Percentiles rank a stretch among this genome's conserved stretches.
Conservation (phyloP, 257 asterid species). For the Parsonsia alboflavescens region DNA sequence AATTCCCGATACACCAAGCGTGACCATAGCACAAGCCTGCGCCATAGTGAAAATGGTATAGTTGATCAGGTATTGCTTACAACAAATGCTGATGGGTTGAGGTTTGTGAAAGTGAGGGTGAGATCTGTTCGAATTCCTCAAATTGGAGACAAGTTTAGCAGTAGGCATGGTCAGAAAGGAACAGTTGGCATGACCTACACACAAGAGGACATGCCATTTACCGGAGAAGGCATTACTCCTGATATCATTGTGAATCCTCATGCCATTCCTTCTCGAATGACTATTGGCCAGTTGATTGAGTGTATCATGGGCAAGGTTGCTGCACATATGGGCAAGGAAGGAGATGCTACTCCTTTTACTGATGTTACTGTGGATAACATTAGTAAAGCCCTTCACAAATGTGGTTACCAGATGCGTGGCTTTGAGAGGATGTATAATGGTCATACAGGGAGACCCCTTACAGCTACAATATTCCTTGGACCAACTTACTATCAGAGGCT, state of each 20-base stretch:
- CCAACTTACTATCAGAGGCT: conserved; percentile 96
- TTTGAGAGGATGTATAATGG: conserved; percentile 97
- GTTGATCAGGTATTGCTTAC: conserved; percentile 92
- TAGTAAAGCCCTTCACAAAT: conserved; percentile 88
- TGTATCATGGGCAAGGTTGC: conserved; percentile 98
- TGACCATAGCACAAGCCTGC: conserved; percentile 92
- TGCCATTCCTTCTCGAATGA: conserved; percentile 98
- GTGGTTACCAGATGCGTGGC: conserved; percentile 98
- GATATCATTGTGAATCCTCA: conserved; percentile 94
- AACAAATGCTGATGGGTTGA: conserved; percentile 88
- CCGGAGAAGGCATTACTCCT: conserved; percentile 82
- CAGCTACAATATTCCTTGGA: conserved; percentile 84
- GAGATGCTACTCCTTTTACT: conserved; percentile 95
- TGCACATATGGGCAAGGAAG: conserved; percentile 96
- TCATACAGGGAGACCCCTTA: conserved; percentile 80
- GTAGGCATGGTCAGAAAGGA: conserved; percentile 97
- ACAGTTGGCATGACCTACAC: conserved; percentile 96
- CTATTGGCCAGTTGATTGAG: conserved; percentile 93
- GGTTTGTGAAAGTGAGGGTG: conserved; percentile 92
- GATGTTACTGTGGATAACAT: conserved; percentile 95
- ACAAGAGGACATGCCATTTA: conserved; percentile 99
- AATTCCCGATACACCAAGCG: conserved; percentile 84
- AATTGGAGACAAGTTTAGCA: conserved; percentile 94
- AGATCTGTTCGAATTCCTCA: conserved; percentile 94
- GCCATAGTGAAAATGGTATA: conserved; percentile 93